phyloP scores from a whole-genome alignment of 371 early-diverging fungal species.

The Choanephora cucurbitarum region DNA sequence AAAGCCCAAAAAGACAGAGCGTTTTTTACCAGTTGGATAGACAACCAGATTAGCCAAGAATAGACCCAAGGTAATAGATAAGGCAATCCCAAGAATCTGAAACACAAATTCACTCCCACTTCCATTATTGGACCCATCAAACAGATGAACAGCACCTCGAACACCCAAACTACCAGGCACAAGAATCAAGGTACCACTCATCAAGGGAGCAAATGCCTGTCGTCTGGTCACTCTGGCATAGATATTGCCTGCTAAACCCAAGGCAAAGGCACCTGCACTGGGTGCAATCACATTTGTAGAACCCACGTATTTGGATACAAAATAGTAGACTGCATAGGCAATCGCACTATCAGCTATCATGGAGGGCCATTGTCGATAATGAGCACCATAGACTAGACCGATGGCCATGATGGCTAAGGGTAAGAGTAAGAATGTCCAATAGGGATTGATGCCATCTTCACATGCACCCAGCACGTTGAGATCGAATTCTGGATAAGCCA shows the following conservation, averaged over 20 bases:
- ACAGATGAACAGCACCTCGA: conserved; percentile 33
- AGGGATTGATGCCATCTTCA: conserved; percentile 29
- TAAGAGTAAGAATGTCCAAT: conserved; percentile 36
- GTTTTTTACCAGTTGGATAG: conserved; percentile 40
- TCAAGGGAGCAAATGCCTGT: conserved; percentile 37
- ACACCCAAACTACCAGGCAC: conserved; percentile 48
- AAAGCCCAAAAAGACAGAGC: conserved; percentile 38
- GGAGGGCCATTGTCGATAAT: conserved; percentile 22
- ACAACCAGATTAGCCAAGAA: conserved; percentile 40
- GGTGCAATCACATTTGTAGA: conserved; percentile 29
- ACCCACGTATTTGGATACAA: conserved; percentile 26
- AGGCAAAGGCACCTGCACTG: conserved; percentile 40
- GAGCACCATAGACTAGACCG: conserved; percentile 35
- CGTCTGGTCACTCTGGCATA: conserved; percentile 33
- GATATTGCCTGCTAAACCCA: conserved; percentile 37
- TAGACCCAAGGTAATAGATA: conserved; percentile 41
- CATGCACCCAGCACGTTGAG: conserved; percentile 23
- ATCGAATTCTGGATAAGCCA: conserved; percentile 19
- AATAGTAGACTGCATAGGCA: conserved; percentile 35
- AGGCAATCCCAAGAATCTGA: conserved; percentile 37
- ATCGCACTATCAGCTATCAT: conserved; percentile 33
- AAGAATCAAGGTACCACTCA: conserved; percentile 41
- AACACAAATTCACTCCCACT: conserved; percentile 31
- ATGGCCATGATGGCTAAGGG: conserved; percentile 30
- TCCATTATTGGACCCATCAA: conserved; percentile 31